Base-by-base conservation (phyloP, 108 stramenopile species). In the Skeletonema marinoi region DNA sequence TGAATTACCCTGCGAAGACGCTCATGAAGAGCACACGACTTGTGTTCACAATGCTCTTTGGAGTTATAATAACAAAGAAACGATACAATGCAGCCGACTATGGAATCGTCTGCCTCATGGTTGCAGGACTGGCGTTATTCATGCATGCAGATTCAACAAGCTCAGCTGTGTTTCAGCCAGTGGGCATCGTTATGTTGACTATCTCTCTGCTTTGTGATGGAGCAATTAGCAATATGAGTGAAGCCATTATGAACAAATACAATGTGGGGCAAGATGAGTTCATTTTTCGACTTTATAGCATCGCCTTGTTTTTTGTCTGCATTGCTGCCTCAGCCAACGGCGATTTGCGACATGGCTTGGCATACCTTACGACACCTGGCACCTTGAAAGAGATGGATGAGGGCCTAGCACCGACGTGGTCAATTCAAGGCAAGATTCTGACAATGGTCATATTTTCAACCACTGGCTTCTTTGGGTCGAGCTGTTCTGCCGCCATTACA, bases 1-100 rank as follows among this genome's bases (percentile, higher is more conserved):
- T 97, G 44, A 95, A 95, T 76, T 97, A 97, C 73, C 96, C 96
- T 13, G 92, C 92, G 32, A 97, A 97, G 78, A 97, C 96, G 7
- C 73, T 97, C 10, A 92, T 97, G 88, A 97, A 97, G 66, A 78
- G 74, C 21, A 84, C 86, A 7, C 73, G 96, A 9, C 87, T 97
- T 7, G 91, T 97, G 14, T 97, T 93, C 67, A 97, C 96, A 62
- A 97, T 97, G 96, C 68, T 94, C 21, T 95, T 95, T 83, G 96
- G 96, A 9, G 88, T 89, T 12, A 59, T 92, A 4, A 84, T 97
- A 13, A 78, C 87, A 19, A 73, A 85, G 51, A 93, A 93, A 68
- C 41, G 74, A 16, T 94, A 97, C 68, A 71, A 82, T 16, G 14
- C 75, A 6, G 70, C 71, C 19, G 96, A 96, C 79, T 96, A 89